These are phyloP conservation scores for Tricholoma matsutake DNA, from an alignment of 768 basidiomycete species.

Conservation along the genomic window DNA sequence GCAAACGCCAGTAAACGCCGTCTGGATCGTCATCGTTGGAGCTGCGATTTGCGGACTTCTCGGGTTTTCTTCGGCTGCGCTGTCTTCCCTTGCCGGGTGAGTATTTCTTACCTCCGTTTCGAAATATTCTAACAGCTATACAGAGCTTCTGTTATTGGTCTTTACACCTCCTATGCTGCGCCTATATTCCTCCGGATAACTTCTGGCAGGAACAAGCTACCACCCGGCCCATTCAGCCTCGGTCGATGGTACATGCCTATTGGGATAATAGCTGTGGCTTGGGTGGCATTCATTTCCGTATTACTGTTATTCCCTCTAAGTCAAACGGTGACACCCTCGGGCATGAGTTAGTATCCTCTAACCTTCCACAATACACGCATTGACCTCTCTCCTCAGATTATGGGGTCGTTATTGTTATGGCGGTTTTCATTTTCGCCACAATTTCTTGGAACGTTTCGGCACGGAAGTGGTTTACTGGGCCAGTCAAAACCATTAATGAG, in stretches of 20 bases:
- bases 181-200: constrained; percentile 74
- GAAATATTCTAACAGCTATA: not conserved
- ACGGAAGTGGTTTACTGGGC: constrained; percentile 68
- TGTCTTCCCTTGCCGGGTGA: constrained; percentile 67
- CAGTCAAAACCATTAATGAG: constrained; percentile 48
- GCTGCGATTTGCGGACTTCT: constrained; percentile 59
- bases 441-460: constrained; percentile 66
- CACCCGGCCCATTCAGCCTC: constrained; percentile 58
- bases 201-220: constrained; percentile 55
- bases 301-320: constrained; percentile 48
- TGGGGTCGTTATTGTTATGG: constrained; percentile 61
- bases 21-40: constrained; percentile 65
- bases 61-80: constrained; percentile 61
- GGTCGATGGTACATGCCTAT: constrained; percentile 60
- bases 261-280: constrained; percentile 58
- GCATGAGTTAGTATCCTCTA: constrained; percentile 51
- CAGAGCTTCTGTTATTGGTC: constrained; percentile 67
- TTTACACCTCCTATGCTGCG: constrained; percentile 64
- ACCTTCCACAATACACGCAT: not conserved
- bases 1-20: constrained; percentile 71
- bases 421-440: constrained; percentile 62
- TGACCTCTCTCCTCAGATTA: constrained; percentile 47
- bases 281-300: constrained; percentile 62
- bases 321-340: constrained; percentile 35
- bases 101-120: constrained; percentile 10